Evolutionary conservation across 2,329 filamentous ascomycete genomes (phyloP).

Genomic region (Fusarium subtropicale): DNA sequence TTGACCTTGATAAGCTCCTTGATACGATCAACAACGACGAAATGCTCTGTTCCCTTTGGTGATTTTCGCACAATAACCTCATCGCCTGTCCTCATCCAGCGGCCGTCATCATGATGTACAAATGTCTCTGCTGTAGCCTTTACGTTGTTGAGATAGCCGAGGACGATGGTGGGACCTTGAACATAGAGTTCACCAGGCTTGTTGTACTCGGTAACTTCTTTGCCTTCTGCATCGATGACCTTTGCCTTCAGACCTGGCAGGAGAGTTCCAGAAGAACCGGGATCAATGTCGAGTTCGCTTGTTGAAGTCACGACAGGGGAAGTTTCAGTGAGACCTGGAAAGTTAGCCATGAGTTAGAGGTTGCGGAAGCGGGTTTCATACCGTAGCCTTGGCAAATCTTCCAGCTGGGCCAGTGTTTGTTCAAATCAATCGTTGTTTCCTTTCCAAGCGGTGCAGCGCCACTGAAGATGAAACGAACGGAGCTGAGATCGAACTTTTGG

Average conservation of each 20-base stretch:
- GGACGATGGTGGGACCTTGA: slow-evolving; percentile 78
- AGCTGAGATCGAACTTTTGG: slow-evolving; percentile 75
- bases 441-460: slow-evolving; percentile 80
- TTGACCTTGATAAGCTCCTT: slow-evolving; percentile 83
- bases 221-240: slow-evolving; percentile 73
- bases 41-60: slow-evolving; percentile 77
- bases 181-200: slow-evolving; percentile 84
- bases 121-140: slow-evolving; percentile 87
- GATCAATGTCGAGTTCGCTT: slow-evolving; percentile 68
- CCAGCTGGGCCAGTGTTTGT: slow-evolving; percentile 72
- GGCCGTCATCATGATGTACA: slow-evolving; percentile 70
- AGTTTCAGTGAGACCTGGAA: slow-evolving; percentile 76
- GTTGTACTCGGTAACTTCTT: slow-evolving; percentile 75
- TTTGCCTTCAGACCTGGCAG: slow-evolving; percentile 72
- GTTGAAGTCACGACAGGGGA: slow-evolving; percentile 73
- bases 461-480: slow-evolving; percentile 73
- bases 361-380: slow-evolving; percentile 42
- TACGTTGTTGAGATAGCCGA: slow-evolving; percentile 90
- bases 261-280: slow-evolving; percentile 76
- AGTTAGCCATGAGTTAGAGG: background rate
- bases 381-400: slow-evolving; percentile 78
- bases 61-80: slow-evolving; percentile 77
- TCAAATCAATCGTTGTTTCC: slow-evolving; percentile 73
- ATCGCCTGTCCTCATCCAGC: slow-evolving; percentile 88
- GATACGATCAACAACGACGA: slow-evolving; percentile 83